A percentile compares a stretch with the other conserved stretches of the same genome.
Evolutionary conservation across 2,329 filamentous ascomycete genomes (phyloP).

Genomic region (Arthroderma uncinatum): DNA sequence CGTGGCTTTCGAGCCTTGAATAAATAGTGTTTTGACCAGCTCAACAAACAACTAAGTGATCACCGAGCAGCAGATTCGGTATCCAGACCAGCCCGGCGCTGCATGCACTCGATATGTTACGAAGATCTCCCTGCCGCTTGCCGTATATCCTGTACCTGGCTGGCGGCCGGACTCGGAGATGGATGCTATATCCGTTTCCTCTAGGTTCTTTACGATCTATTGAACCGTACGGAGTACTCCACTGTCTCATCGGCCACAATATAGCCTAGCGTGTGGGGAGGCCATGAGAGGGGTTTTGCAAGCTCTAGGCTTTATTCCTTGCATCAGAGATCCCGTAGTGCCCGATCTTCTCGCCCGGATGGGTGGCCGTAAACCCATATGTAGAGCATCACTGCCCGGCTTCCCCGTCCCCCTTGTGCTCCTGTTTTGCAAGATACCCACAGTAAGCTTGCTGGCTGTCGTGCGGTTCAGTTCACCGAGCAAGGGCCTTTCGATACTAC

Average conservation of each 20-base stretch:
- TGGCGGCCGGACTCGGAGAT: neutral
- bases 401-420: neutral
- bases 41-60: neutral
- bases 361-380: neutral
- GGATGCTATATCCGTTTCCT: neutral
- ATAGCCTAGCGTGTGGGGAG: constrained; percentile 1
- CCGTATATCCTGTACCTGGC: neutral
- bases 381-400: neutral
- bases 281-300: neutral
- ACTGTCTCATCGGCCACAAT: neutral
- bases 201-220: neutral
- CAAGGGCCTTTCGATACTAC: neutral
- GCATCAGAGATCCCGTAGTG: neutral
- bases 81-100: neutral
- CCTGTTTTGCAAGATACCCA: neutral
- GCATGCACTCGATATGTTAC: neutral
- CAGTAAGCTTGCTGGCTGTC: neutral
- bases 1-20: constrained; percentile 2
- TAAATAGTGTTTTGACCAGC: neutral
- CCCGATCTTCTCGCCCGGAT: neutral
- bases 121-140: neutral
- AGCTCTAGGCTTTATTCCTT: neutral
- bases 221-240: neutral
- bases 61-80: neutral
- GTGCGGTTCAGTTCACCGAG: neutral